phyloP scores from a whole-genome alignment of 2,329 filamentous ascomycete species.

The Dactylellina sp. region DNA sequence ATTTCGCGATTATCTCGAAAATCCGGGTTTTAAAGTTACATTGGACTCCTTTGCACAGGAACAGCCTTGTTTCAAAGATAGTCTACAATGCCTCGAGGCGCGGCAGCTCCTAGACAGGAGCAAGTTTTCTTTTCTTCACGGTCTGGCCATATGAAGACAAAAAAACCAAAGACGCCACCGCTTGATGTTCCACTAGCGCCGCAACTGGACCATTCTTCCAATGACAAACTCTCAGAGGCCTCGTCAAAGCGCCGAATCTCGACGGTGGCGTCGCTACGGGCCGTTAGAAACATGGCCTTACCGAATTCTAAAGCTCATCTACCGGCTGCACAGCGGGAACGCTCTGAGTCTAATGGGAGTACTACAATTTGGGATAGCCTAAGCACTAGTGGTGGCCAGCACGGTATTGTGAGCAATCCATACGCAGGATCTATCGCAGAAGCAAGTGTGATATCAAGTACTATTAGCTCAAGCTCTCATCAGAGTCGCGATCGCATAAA shows the following conservation, averaged over 20 bases:
- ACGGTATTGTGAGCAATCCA: slow-evolving; percentile 19
- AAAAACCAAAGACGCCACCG: slow-evolving; percentile 30
- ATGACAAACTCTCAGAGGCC: slow-evolving; percentile 35
- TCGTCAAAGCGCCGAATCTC: slow-evolving; percentile 44
- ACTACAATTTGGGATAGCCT: slow-evolving; percentile 45
- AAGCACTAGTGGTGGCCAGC: slow-evolving; percentile 8
- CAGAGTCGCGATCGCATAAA: slow-evolving; percentile 14
- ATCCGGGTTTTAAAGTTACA: slow-evolving; percentile 9
- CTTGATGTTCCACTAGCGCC: background rate
- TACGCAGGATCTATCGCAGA: slow-evolving; percentile 26
- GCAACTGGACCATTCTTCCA: slow-evolving; percentile 4
- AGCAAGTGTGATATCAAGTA: slow-evolving; percentile 33
- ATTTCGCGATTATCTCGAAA: slow-evolving; percentile 1
- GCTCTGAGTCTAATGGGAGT: slow-evolving; percentile 34
- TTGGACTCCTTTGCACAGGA: background rate
- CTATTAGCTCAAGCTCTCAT: slow-evolving; percentile 32
- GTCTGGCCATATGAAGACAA: slow-evolving; percentile 42
- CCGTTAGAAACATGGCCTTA: slow-evolving; percentile 39
- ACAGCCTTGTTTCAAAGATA: slow-evolving; percentile 10
- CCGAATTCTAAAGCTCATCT: slow-evolving; percentile 53
- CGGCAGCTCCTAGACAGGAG: slow-evolving; percentile 51
- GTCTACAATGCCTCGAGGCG: slow-evolving; percentile 48
- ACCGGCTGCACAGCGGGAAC: slow-evolving; percentile 24
- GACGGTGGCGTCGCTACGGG: slow-evolving; percentile 46
- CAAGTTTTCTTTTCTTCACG: slow-evolving; percentile 54